Base-by-base conservation (phyloP, 2,329 filamentous ascomycete genomes). In the Knufia petricola region DNA sequence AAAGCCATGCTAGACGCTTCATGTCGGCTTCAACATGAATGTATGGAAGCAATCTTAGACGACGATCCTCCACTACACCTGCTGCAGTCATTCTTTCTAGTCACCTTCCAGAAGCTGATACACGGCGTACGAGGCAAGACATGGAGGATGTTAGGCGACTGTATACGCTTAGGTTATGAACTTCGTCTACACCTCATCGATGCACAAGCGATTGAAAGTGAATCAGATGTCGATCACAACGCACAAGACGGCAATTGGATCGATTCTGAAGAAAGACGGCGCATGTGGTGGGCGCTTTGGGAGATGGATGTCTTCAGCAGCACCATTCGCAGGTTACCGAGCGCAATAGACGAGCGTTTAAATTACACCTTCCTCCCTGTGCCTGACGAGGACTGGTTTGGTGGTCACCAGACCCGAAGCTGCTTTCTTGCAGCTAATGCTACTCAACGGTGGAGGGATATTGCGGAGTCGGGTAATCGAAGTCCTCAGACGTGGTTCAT, bases 221-320 rank as follows among this genome's bases (percentile, higher is more conserved):
- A 40, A 24, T 31, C 10, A 4, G n/a, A 37, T 45, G 7, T 28
- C 9, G 21, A 17, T 23, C 20, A 43, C 7, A 17, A 4, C n/a
- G 24, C 17, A 12, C 46, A 56, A 19, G 9, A 34, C 7, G 51
- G 50, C 10, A 50, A 50, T 17, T 64, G 62, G 59, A 48, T 51
- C 12, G 44, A 55, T 0, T 51, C 61, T 2, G 66, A 69, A 54
- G 66, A 68, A 51, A 60, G 63, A 39, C 60, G 66, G 1, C 60
- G 67, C 2, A 61, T 62, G 1, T 69, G 63, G 61, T 69, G 66
- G 67, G 62, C 65, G 0, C 60, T 69, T n/a, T 69, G 64, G 65
- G 67, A 69, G 47, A 67, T 70, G 62, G 67, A 70, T 48, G 62
- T 67, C 7, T 70, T 67, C 50, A 65, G 66, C 2, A 65, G 60